A percentile compares a stretch with the other conserved stretches of the same genome.
Evolutionary conservation across 83 land plant genomes (phyloP).

Genomic region (Picea mariana): DNA sequence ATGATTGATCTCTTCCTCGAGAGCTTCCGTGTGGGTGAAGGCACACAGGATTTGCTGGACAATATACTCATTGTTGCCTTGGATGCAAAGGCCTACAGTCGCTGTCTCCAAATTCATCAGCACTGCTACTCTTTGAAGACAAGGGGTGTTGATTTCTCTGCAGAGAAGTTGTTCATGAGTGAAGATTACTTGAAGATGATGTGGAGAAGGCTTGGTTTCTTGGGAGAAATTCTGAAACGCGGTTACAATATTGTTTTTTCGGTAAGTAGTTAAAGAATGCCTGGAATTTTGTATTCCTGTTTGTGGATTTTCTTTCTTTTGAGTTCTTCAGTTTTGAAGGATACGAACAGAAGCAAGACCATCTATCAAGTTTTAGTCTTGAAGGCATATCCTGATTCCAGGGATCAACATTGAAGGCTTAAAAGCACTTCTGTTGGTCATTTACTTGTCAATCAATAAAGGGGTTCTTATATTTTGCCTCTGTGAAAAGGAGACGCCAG

Average conservation of each 20-base stretch:
- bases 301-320: neutral
- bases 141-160: too few species aligned
- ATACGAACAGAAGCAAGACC: too few species aligned
- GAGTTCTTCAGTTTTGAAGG: too few species aligned
- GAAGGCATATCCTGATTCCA: too few species aligned
- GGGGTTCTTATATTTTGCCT: too few species aligned
- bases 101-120: constrained; percentile 34
- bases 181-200: constrained; percentile 48
- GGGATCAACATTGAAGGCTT: too few species aligned
- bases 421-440: too few species aligned
- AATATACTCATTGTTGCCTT: constrained; percentile 39
- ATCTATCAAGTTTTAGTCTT: too few species aligned
- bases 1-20: constrained; percentile 51
- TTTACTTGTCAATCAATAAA: too few species aligned
- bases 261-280: constrained; percentile 49
- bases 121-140: too few species aligned
- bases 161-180: too few species aligned
- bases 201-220: constrained; percentile 46
- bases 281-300: constrained; percentile 17
- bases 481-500: too few species aligned
- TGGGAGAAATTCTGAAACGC: constrained; percentile 29
- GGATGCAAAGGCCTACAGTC: constrained; percentile 43
- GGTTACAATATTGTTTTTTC: constrained; percentile 55
- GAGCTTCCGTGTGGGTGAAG: constrained; percentile 41
- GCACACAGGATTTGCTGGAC: constrained; percentile 23